Conservation (phyloP, 2,329 filamentous ascomycete species). For the Arthrobotrys sphaeroides region DNA sequence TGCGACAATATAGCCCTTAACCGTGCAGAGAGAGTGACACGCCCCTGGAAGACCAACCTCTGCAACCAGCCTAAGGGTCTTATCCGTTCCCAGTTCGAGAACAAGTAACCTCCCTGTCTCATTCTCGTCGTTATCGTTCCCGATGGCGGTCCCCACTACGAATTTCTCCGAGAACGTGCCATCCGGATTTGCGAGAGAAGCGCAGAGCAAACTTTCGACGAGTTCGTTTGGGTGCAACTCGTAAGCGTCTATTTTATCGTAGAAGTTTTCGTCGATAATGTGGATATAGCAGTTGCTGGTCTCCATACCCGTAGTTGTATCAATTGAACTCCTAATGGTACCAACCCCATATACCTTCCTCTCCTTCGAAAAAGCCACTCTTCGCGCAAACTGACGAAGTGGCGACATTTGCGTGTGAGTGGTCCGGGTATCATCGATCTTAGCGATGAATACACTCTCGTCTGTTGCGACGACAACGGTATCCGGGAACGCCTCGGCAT, state of each 20-base stretch:
- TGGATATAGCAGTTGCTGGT: constrained; percentile 81
- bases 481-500: constrained; percentile 80
- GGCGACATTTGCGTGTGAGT: constrained; percentile 86
- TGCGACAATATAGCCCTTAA: constrained; percentile 81
- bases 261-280: constrained; percentile 88
- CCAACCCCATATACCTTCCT: constrained; percentile 87
- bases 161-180: constrained; percentile 76
- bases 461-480: constrained; percentile 83
- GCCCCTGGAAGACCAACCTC: constrained; percentile 78
- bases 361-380: constrained; percentile 82
- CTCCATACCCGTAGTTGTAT: constrained; percentile 71
- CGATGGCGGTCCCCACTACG: constrained; percentile 85
- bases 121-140: constrained; percentile 69
- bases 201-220: constrained; percentile 83
- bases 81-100: constrained; percentile 80
- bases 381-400: constrained; percentile 82
- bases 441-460: constrained; percentile 77
- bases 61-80: constrained; percentile 76
- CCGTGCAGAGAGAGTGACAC: constrained; percentile 79
- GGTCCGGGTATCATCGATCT: constrained; percentile 82
- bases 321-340: constrained; percentile 76
- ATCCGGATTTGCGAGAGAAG: constrained; percentile 72
- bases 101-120: constrained; percentile 82
- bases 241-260: constrained; percentile 79
- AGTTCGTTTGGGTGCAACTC: constrained; percentile 75